Percentiles rank a stretch among this genome's conserved stretches.
phyloP scores from a whole-genome alignment of 2,329 filamentous ascomycete genomes.

The Fusarium pseudograminearum region DNA sequence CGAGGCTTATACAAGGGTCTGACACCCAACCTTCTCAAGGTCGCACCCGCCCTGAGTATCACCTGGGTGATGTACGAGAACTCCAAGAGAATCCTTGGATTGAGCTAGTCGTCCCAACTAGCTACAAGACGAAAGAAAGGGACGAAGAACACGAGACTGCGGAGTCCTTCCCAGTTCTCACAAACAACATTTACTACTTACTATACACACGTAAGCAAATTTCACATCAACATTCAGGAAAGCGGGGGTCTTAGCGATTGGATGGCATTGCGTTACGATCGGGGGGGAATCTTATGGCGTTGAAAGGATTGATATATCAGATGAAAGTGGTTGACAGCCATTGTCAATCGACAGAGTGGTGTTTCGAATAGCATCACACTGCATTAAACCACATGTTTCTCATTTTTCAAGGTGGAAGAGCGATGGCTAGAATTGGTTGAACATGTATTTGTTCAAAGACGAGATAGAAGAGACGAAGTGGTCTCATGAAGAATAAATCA shows the following conservation, averaged over 20 bases:
- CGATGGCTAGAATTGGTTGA: constrained; percentile 45
- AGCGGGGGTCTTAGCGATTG: constrained; percentile 46
- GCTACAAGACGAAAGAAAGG: constrained; percentile 1
- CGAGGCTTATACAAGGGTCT: constrained; percentile 93
- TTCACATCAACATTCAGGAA: constrained; percentile 45
- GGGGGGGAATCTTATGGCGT: constrained; percentile 40
- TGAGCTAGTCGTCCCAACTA: constrained; percentile 53
- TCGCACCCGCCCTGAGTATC: constrained; percentile 94
- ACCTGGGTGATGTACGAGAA: constrained; percentile 96
- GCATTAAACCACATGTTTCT: constrained; percentile 24
- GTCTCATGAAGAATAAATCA: constrained; percentile 26
- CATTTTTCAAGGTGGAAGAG: constrained; percentile 38
- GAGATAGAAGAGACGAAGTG: constrained; percentile 40
- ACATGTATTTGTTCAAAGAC: constrained; percentile 30
- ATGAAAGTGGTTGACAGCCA: constrained; percentile 18
- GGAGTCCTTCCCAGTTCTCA: constrained; percentile 3
- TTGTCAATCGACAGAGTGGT: constrained; percentile 11
- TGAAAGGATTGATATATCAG: constrained; percentile 44
- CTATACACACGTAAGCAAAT: constrained; percentile 28
- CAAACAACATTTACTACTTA: constrained; percentile 34
- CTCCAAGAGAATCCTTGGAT: constrained; percentile 76
- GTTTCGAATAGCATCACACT: constrained; percentile 2
- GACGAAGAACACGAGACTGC: constrained; percentile 15
- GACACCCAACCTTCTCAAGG: constrained; percentile 95
- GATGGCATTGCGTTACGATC: constrained; percentile 44